A percentile compares a stretch with the other conserved stretches of the same genome.
phyloP scores from a whole-genome alignment of 176 grass and related monocot species.

The Tillandsia leiboldiana region DNA sequence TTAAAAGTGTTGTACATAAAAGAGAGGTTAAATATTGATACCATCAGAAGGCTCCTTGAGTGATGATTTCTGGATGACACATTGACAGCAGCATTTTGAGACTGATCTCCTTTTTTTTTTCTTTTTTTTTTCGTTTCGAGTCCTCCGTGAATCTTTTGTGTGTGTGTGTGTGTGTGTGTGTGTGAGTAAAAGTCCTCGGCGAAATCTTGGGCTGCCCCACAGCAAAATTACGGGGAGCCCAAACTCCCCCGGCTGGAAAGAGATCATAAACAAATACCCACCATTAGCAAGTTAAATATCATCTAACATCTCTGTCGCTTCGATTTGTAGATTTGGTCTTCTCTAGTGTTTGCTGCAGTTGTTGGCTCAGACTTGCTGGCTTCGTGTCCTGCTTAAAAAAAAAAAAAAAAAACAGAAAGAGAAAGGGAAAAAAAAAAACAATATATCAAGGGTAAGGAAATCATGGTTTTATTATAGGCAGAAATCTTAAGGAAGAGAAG shows the following conservation, averaged over 20 bases:
- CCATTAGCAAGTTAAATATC: slow-evolving; percentile 18
- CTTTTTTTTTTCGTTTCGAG: too few relatives aligned
- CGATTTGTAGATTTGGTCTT: slow-evolving; percentile 46
- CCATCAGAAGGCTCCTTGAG: too few relatives aligned
- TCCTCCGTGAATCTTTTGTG: too few relatives aligned
- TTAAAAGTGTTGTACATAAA: slow-evolving; percentile 14
- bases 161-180: too few relatives aligned
- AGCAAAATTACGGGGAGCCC: background rate
- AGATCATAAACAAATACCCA: slow-evolving; percentile 17
- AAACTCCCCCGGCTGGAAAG: slow-evolving; percentile 8
- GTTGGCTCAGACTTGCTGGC: slow-evolving; percentile 50
- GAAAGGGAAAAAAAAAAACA: background rate
- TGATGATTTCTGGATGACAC: too few relatives aligned
- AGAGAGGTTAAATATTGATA: background rate
- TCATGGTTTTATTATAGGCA: background rate
- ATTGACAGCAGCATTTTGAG: too few relatives aligned
- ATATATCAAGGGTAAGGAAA: background rate
- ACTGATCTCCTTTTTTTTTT: too few relatives aligned
- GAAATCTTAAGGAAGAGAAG: background rate
- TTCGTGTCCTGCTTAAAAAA: slow-evolving; percentile 29
- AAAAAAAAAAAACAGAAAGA: too few relatives aligned
- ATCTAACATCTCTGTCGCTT: slow-evolving; percentile 56
- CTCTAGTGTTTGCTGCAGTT: slow-evolving; percentile 47
- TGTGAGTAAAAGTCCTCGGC: too few relatives aligned
- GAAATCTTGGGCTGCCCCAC: background rate